Evolutionary conservation across 108 stramenopile genomes (phyloP), one percentile per base, ranked within the genome.

Genomic region (Pseudonitzschia pungens): DNA sequence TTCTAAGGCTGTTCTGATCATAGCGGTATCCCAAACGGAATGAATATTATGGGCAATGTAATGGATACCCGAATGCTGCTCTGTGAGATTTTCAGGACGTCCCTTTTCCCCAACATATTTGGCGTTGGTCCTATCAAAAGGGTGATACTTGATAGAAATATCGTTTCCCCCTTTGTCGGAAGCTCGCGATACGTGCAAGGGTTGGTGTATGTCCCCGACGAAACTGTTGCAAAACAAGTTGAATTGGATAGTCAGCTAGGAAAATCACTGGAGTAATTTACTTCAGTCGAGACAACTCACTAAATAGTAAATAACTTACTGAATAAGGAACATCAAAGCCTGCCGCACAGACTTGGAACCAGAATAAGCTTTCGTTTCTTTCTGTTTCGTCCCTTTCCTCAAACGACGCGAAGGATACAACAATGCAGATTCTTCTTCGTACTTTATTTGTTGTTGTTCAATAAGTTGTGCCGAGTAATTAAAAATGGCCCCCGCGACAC

Each of bases 181-280:
- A 21, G 45, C 27, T 45, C 88, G 72, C 14, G 83, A 75, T 20
- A 36, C 64, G 50, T 89, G 88, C 31, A 89, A 68, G 15, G 88
- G 88, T 65, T 89, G 88, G 74, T 89, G 88, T 66, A 89, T 74
- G 50, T 89, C 88, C 50, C 88, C 88, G 53, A 89, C 67, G 68
- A 89, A 86, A 74, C 45, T 48, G 36, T 36, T 48, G 18, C 45
- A 63, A 71, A 10, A 2, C 41, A 36, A 32, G 21, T 59, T 59
- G 56, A 27, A 29, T 15, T 59, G 21, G 15, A 24, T 10, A 20
- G 14, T 48, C 14, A n/a, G n/a, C n/a, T n/a, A n/a, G n/a, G n/a
- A n/a, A n/a, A n/a, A n/a, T n/a, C n/a, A n/a, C n/a, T n/a, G n/a
- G n/a, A n/a, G n/a, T n/a, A n/a, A n/a, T n/a, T n/a, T n/a, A n/a